Evolutionary conservation across 352 stramenopile genomes (phyloP), one percentile per base, ranked within the genome.

Genomic region (Phytophthora aleatoria): DNA sequence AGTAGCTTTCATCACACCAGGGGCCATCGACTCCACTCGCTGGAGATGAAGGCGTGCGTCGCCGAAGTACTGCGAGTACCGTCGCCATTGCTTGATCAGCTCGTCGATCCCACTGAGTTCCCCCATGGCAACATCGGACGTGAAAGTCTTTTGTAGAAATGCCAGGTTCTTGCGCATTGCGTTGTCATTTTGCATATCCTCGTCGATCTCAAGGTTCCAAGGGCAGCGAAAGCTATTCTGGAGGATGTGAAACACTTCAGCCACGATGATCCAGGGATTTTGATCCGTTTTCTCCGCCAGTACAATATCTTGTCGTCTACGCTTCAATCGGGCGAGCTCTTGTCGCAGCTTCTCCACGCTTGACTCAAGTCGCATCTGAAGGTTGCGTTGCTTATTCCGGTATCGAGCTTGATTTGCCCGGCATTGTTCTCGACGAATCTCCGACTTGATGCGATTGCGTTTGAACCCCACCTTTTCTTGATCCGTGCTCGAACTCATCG

Each of bases 331-430:
- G 16, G 2, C 5, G 10, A 55, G n/a, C 13, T 55, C 31, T 12
- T 55, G 11, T 8, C 33, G 31, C n/a, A 55, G 31, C 4, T 33
- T 3, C 10, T 44, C 4, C 10, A 33, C 31, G 7, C 10, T 13
- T 6, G 7, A 1, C 30, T 55, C 49, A 3, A 55, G 31, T 3
- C 30, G 49, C 12, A 33, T 6, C 16, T 44, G 49, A 2, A 30
- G n/a, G n/a, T 43, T 31, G 30, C 49, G 49, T 16, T 55, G 49
- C 49, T 44, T 55, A 30, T 55, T 43, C 11, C 49, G 49, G 12
- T 55, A 55, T 3, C 49, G 49, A 42, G 49, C 30, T 20, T 42
- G 49, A n/a, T 43, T 43, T 12, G 33, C 28, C 2, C 49, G 49
- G 13, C 33, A 55, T 16, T 55, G 49, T 13, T 44, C 31, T 42